These are phyloP conservation scores for Alopecurus myosuroides DNA, from an alignment of 176 grass and related monocot genomes.

Conservation along the genomic window DNA sequence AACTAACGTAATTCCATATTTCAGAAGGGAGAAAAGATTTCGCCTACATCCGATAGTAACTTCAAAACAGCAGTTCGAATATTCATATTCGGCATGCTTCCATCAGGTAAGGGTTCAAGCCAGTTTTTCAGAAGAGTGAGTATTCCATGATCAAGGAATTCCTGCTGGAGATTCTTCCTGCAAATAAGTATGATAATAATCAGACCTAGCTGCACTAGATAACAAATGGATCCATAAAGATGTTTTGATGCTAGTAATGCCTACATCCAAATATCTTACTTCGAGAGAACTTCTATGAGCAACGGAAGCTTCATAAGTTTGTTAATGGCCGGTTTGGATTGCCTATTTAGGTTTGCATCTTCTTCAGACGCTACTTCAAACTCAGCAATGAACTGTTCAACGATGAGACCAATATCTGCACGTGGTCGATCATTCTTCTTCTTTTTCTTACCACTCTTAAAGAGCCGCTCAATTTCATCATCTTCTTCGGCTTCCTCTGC, in stretches of 20 bases:
- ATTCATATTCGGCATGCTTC: constrained; percentile 94
- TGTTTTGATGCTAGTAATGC: background rate
- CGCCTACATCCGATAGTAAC: constrained; percentile 72
- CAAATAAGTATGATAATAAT: constrained; percentile 15
- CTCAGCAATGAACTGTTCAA: constrained; percentile 94
- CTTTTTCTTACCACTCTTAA: constrained; percentile 83
- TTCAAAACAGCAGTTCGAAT: constrained; percentile 86
- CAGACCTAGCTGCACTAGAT: background rate
- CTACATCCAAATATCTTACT: constrained; percentile 55
- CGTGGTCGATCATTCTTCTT: constrained; percentile 86
- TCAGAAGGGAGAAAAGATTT: background rate
- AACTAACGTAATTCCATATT: no score
- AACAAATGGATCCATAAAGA: background rate
- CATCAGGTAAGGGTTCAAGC: constrained; percentile 95
- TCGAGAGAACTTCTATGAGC: constrained; percentile 91
- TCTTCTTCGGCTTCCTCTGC: constrained; percentile 89
- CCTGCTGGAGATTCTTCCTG: constrained; percentile 98
- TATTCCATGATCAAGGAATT: constrained; percentile 97
- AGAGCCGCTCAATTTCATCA: constrained; percentile 80
- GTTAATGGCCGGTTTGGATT: constrained; percentile 91
- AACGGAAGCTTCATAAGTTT: constrained; percentile 95
- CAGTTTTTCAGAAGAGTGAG: constrained; percentile 92
- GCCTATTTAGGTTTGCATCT: constrained; percentile 94
- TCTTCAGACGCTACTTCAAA: constrained; percentile 91
- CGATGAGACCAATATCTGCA: constrained; percentile 84